Evolutionary conservation across 1,139 yeast genomes (phyloP), one percentile per base, ranked within the genome.

Genomic region (Geotrichum restrictum): DNA sequence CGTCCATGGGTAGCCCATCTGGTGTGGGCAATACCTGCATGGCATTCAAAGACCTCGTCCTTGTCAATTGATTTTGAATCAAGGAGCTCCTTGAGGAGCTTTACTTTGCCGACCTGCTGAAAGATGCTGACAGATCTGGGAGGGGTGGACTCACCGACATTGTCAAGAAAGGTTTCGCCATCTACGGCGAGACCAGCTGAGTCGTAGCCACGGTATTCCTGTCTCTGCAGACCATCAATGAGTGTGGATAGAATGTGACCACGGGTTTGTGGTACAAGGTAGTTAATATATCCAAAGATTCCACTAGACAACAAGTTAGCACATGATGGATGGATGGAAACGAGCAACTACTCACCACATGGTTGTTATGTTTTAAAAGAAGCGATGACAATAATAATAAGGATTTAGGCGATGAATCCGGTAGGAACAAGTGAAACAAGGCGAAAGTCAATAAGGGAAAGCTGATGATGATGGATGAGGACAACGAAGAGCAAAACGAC

Each of bases 1-100:
- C 84, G 88, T 71, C 99, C 99, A 72, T 94, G 99, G 44, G 99
- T 94, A 46, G 99, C 98, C 99, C 99, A 94, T 77, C 99, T 85
- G 16, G 99, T 94, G 73, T 94, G 99, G 39, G 98, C 98, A 69
- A 94, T 93, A 68, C 96, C 98, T 56, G 84, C 93, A 68, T 93
- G 98, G 70, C 85, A 82, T 63, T 82, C 85, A 66, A 88, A 88
- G 24, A 81, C 77, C 53, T 79, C 81, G n/a, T 45, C 47, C 62
- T 83, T 78, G 66, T 84, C 79, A 55, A 81, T 77, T 53, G 81
- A 71, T 45, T 68, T 57, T 43, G 63, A 63, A 40, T 76, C 79
- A 60, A 91, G 81, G 67, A 81, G 82, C 64, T 85, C 80, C 66
- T 79, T 85, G 69, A 94, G 82, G 52, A 82, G 85, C 61, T 80